Evolutionary conservation across 2,329 filamentous ascomycete species (phyloP).

Genomic region (Aureobasidium sp.): DNA sequence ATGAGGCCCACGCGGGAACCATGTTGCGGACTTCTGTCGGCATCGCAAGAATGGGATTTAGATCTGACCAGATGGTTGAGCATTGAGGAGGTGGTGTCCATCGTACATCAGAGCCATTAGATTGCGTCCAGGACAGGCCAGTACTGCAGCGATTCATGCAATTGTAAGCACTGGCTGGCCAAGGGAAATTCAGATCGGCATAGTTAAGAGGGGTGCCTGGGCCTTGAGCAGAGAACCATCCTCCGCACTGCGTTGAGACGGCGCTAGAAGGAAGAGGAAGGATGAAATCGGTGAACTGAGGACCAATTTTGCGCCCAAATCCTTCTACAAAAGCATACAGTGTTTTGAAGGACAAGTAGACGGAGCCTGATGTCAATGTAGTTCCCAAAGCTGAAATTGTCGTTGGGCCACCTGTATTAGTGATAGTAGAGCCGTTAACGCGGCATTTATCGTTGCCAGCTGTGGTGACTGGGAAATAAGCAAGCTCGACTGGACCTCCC

Average conservation of each 20-base stretch:
- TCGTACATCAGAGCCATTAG: background rate
- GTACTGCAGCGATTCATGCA: constrained; percentile 19
- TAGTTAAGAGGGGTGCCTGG: constrained; percentile 20
- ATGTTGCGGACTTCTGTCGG: constrained; percentile 20
- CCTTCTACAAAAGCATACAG: constrained; percentile 22
- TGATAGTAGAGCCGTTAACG: constrained; percentile 11
- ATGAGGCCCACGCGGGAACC: constrained; percentile 19
- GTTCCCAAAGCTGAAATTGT: constrained; percentile 20
- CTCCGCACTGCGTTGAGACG: constrained; percentile 22
- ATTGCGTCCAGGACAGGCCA: background rate
- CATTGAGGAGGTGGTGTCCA: constrained; percentile 17
- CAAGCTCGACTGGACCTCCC: constrained; percentile 23
- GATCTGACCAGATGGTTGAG: constrained; percentile 21
- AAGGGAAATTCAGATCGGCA: constrained; percentile 25
- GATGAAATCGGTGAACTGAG: constrained; percentile 23
- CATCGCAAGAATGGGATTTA: constrained; percentile 22
- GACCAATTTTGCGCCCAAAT: constrained; percentile 19
- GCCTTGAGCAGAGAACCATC: constrained; percentile 8
- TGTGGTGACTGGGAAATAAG: constrained; percentile 24
- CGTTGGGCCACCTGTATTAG: background rate
- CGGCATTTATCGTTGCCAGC: constrained; percentile 8
- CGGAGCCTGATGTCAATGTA: constrained; percentile 21
- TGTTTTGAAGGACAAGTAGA: constrained; percentile 22
- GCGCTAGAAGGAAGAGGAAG: constrained; percentile 21
- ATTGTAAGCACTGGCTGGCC: constrained; percentile 23